Percentiles rank a stretch among this genome's conserved stretches.
phyloP scores from a whole-genome alignment of 2,329 filamentous ascomycete genomes.

The Hymenoscyphus scutula region DNA sequence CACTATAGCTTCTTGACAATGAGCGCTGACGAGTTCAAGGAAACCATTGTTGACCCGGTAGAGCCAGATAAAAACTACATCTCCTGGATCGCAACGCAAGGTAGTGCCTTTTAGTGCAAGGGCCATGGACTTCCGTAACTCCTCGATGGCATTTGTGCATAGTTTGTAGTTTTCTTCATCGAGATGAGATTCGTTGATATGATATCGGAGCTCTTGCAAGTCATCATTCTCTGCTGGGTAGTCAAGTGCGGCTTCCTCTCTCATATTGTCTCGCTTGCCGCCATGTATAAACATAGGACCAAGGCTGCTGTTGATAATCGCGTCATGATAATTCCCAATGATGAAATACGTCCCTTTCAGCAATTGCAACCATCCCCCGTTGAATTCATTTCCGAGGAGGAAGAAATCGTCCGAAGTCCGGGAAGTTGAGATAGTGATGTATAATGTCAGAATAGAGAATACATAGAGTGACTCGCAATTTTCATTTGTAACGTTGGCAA shows the following conservation, averaged over 20 bases:
- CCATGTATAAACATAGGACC: conserved; percentile 36
- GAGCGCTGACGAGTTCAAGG: conserved; percentile 37
- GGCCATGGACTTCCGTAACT: conserved; percentile 37
- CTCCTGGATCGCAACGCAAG: conserved; percentile 37
- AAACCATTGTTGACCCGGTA: conserved; percentile 40
- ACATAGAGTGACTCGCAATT: conserved; percentile 40
- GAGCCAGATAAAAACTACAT: conserved; percentile 42
- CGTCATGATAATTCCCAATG: conserved; percentile 31
- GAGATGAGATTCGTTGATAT: conserved; percentile 11
- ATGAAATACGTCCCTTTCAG: conserved; percentile 40
- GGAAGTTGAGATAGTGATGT: conserved; percentile 39
- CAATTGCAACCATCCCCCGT: conserved; percentile 40
- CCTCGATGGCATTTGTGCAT: conserved; percentile 37
- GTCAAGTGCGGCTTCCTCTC: conserved; percentile 11
- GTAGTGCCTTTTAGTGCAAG: conserved; percentile 24
- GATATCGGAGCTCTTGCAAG: conserved; percentile 20
- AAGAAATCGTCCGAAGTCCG: conserved; percentile 39
- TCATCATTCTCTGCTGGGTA: conserved; percentile 17
- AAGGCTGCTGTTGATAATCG: conserved; percentile 19
- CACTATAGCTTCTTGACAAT: conserved; percentile 36
- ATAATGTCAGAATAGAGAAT: conserved; percentile 41
- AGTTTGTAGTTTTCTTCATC: conserved; percentile 22
- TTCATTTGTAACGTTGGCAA: conserved; percentile 36
- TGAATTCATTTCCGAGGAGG: conserved; percentile 32
- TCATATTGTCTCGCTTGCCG: conserved; percentile 18